Base-by-base conservation (phyloP, 2,329 filamentous ascomycete species). In the Fusarium chaquense region DNA sequence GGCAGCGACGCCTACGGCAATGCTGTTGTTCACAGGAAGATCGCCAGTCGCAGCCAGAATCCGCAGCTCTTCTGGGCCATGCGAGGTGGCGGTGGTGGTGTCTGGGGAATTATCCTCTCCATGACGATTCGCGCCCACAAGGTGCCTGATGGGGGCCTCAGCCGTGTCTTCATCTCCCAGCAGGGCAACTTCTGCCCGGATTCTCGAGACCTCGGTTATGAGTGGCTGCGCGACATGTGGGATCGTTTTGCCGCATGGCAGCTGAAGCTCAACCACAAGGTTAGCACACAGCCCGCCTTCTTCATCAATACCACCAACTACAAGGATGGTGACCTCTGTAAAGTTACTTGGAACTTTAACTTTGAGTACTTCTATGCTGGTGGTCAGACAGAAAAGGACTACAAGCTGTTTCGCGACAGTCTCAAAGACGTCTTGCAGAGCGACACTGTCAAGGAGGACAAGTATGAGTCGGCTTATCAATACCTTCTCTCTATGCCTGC, bases 1-100 rank as follows among this genome's bases (percentile, higher is more conserved):
- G 28, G 41, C 1, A 20, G 35, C 2, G 22, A 30, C 1, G 15
- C 9, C 2, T 12, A 41, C 4, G 43, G 26, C 35, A 26, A 41
- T 2, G 12, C 41, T 41, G 33, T 58, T 20, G 35, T 49, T 9
- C 41, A 60, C 22, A 60, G 16, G 28, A 60, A 58, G 41, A 41
- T 30, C 0, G 15, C 2, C 41, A 60, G 22, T 30, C 58, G 35
- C 2, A 28, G 11, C 0, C 7, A 18, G 2, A 41, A 58, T 30
- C 58, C 58, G 1, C 58, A 60, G 43, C 53, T 60, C 0, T 60
- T 60, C 35, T 60, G 53, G 58, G 58, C 41, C 12, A 58, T 60
- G 53, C 53, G 41, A 0, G 58, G 41, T 6, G 53, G 53, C 0
- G 58, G 58, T 2, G 41, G 53, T 2, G 40, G 58, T 6, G 58